Percentiles rank a stretch among this genome's conserved stretches.
Evolutionary conservation across 2,329 filamentous ascomycete genomes (phyloP).

Genomic region (Phyllosticta capitalensis): DNA sequence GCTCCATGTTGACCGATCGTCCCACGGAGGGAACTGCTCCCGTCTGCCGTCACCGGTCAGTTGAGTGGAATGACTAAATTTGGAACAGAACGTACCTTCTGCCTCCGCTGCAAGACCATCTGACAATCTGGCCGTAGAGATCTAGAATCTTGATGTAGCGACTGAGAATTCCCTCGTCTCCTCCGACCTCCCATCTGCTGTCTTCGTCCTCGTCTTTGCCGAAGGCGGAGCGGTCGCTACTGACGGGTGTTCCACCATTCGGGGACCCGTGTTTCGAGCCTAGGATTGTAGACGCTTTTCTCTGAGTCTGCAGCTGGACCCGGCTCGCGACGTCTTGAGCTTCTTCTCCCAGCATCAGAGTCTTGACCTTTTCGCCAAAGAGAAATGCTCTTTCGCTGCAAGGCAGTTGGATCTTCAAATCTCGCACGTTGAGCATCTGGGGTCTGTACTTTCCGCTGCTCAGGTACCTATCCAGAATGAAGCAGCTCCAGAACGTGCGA

Average conservation of each 20-base stretch:
- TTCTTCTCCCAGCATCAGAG: slow-evolving; percentile 38
- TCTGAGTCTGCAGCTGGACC: slow-evolving; percentile 33
- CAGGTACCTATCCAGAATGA: slow-evolving; percentile 61
- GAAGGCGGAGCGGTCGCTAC: slow-evolving; percentile 2
- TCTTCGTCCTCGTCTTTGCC: slow-evolving; percentile 23
- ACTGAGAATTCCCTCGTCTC: slow-evolving; percentile 38
- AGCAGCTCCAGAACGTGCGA: slow-evolving; percentile 66
- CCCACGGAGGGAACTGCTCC: slow-evolving; percentile 51
- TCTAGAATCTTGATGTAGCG: slow-evolving; percentile 45
- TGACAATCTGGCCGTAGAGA: slow-evolving; percentile 47
- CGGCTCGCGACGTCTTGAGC: slow-evolving; percentile 26
- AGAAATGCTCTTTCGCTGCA: slow-evolving; percentile 58
- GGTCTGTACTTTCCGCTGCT: slow-evolving; percentile 54
- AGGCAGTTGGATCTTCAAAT: slow-evolving; percentile 56
- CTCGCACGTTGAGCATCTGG: slow-evolving; percentile 49
- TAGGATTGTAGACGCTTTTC: slow-evolving; percentile 36
- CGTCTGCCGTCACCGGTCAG: slow-evolving; percentile 40
- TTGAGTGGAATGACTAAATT: neutral
- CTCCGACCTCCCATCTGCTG: slow-evolving; percentile 43
- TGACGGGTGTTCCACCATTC: slow-evolving; percentile 10
- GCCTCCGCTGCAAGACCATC: slow-evolving; percentile 50
- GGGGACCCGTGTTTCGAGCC: slow-evolving; percentile 16
- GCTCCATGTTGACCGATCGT: slow-evolving; percentile 45
- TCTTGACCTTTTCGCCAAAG: slow-evolving; percentile 49
- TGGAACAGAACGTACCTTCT: slow-evolving; percentile 33